Evolutionary conservation across 306 rosid genomes (phyloP).

Genomic region (Ceratonia siliqua): DNA sequence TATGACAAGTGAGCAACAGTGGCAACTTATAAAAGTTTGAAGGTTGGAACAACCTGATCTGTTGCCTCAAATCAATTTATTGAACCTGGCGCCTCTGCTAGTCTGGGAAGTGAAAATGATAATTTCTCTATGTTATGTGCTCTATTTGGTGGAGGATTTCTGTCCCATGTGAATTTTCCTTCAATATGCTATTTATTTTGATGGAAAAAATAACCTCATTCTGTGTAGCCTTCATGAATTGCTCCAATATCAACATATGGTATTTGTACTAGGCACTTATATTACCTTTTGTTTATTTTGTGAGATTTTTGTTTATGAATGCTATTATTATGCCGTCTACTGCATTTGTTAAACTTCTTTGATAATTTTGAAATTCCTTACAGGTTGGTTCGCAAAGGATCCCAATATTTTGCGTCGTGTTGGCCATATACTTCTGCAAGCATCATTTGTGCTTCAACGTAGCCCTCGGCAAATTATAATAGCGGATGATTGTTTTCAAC

Average conservation of each 20-base stretch:
- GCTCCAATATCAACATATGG: not conserved
- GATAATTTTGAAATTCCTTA: constrained; percentile 25
- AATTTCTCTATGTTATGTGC: not conserved
- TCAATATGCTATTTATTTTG: no score
- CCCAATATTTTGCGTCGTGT: constrained; percentile 69
- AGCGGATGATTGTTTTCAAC: constrained; percentile 92
- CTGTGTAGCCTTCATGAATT: not conserved
- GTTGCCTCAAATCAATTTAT: not conserved
- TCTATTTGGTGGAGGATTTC: not conserved
- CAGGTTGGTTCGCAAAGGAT: constrained; percentile 97
- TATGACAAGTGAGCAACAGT: not conserved
- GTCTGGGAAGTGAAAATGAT: not conserved
- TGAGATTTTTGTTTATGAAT: not conserved
- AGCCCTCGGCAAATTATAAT: constrained; percentile 77
- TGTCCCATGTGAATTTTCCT: not conserved
- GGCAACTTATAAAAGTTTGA: no score
- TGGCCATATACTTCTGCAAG: constrained; percentile 85
- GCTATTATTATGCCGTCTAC: not conserved
- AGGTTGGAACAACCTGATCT: not conserved
- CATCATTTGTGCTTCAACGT: constrained; percentile 62
- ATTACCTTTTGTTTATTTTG: not conserved
- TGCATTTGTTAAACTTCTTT: constrained; percentile 13
- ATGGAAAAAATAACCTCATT: no score
- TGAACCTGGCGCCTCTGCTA: not conserved
- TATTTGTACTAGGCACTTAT: not conserved